Evolutionary conservation across 805 yeast genomes (phyloP).

Genomic region (Aciculoconidium aculeatum): DNA sequence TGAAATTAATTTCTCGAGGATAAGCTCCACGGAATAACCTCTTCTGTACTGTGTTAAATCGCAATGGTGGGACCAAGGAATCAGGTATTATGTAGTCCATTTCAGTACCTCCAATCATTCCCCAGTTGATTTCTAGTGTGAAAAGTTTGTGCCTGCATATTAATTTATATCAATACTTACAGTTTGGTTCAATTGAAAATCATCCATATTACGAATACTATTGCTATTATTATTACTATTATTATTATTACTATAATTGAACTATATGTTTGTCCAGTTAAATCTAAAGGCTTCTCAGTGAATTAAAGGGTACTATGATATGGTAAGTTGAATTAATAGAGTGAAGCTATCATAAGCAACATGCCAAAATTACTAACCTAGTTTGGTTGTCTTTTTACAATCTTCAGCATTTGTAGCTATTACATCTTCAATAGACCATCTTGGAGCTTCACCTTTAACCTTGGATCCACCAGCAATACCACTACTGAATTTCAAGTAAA

Average conservation of each 20-base stretch:
- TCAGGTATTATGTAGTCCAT: conserved; percentile 11
- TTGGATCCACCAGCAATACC: conserved; percentile 71
- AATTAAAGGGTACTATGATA: too few relatives aligned
- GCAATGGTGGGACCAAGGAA: conserved; percentile 64
- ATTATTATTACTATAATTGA: not conserved
- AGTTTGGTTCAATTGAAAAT: not conserved
- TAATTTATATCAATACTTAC: too few relatives aligned
- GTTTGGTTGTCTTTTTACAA: conserved; percentile 32
- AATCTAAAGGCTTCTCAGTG: too few relatives aligned
- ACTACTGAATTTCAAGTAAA: conserved; percentile 70
- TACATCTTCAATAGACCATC: conserved; percentile 77
- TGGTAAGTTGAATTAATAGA: too few relatives aligned
- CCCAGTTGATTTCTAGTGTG: too few relatives aligned
- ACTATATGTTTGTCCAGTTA: too few relatives aligned
- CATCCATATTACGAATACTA: not conserved
- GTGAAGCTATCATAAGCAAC: too few relatives aligned
- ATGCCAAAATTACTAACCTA: conserved; percentile 13
- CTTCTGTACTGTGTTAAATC: conserved; percentile 68
- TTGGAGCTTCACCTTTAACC: conserved; percentile 50
- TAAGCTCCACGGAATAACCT: conserved; percentile 78
- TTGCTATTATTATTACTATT: not conserved
- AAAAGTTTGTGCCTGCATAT: too few relatives aligned
- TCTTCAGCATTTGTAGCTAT: conserved; percentile 68
- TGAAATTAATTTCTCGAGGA: conserved; percentile 69
- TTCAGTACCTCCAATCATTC: not conserved